A percentile compares a stretch with the other conserved stretches of the same genome.
Conservation (phyloP, 108 stramenopile genomes). For the Cyclotella baltica region DNA sequence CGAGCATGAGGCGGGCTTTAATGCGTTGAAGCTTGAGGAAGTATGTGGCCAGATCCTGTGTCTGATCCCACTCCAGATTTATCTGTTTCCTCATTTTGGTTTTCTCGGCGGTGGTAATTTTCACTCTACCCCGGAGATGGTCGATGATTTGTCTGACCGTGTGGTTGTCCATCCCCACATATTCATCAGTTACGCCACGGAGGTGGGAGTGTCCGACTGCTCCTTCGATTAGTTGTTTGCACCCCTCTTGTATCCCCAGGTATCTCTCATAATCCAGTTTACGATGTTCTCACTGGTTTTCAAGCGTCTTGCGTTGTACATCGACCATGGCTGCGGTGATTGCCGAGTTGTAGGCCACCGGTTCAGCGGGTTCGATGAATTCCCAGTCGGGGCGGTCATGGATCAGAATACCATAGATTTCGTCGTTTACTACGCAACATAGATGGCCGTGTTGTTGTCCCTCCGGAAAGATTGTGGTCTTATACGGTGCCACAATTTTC, state of each 20-base stretch:
- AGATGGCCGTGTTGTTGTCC: background rate
- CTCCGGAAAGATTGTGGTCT: background rate
- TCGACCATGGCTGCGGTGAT: background rate
- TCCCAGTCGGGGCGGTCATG: background rate
- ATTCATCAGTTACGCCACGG: too few relatives aligned
- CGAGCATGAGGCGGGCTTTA: background rate
- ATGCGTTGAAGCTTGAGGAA: background rate
- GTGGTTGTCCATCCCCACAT: too few relatives aligned
- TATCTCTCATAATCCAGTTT: too few relatives aligned
- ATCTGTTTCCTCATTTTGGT: too few relatives aligned
- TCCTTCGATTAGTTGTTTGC: too few relatives aligned
- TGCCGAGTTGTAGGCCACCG: too few relatives aligned
- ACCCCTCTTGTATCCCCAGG: too few relatives aligned
- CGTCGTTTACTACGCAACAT: background rate
- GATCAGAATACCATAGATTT: background rate
- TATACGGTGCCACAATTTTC: too few relatives aligned
- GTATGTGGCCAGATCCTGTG: background rate
- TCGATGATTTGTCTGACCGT: background rate
- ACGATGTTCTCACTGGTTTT: too few relatives aligned
- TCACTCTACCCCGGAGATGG: background rate
- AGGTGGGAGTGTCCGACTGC: too few relatives aligned
- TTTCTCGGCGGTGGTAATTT: background rate
- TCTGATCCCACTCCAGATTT: too few relatives aligned
- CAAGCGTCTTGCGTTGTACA: background rate
- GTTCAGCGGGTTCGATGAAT: background rate